Percentiles rank a stretch among this genome's conserved stretches.
These are phyloP conservation scores for Cladosporium sp. DNA, from an alignment of 2,329 filamentous ascomycete species.

Conservation along the genomic window DNA sequence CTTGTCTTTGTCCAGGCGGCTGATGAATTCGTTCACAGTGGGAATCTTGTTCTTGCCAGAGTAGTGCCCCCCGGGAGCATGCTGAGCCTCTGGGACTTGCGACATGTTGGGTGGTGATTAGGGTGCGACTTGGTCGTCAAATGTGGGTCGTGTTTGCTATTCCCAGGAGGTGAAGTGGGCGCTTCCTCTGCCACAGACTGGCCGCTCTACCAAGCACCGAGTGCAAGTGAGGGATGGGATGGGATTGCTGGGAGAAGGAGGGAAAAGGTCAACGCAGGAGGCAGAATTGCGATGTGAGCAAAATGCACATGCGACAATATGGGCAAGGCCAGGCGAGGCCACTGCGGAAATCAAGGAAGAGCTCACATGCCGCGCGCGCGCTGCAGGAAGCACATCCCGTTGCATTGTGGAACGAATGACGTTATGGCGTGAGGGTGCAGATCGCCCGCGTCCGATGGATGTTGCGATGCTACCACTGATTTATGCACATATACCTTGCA, in stretches of 20 bases:
- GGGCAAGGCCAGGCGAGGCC: not conserved
- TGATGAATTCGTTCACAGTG: slow-evolving; percentile 79
- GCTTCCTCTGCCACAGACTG: not conserved
- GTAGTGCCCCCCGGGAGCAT: slow-evolving; percentile 57
- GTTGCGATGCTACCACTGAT: no score
- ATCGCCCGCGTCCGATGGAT: no score
- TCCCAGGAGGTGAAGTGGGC: not conserved
- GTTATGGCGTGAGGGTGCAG: not conserved
- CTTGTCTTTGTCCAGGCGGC: slow-evolving; percentile 75
- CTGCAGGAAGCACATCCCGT: not conserved
- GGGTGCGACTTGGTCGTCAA: not conserved
- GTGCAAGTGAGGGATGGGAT: not conserved
- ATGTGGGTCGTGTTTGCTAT: not conserved
- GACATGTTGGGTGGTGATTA: slow-evolving; percentile 34
- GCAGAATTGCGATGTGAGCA: not conserved
- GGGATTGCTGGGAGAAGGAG: not conserved
- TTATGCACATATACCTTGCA: no score
- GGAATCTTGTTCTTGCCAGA: slow-evolving; percentile 80
- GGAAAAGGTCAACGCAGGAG: not conserved
- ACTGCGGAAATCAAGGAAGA: not conserved
- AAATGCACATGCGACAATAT: not conserved
- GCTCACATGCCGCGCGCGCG: not conserved
- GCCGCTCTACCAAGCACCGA: not conserved
- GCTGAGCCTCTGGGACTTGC: slow-evolving; percentile 39
- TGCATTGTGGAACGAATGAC: not conserved